Percentiles rank a stretch among this genome's conserved stretches.
phyloP scores from a whole-genome alignment of 805 yeast species.

The Sugiyamaella lignohabitans region DNA sequence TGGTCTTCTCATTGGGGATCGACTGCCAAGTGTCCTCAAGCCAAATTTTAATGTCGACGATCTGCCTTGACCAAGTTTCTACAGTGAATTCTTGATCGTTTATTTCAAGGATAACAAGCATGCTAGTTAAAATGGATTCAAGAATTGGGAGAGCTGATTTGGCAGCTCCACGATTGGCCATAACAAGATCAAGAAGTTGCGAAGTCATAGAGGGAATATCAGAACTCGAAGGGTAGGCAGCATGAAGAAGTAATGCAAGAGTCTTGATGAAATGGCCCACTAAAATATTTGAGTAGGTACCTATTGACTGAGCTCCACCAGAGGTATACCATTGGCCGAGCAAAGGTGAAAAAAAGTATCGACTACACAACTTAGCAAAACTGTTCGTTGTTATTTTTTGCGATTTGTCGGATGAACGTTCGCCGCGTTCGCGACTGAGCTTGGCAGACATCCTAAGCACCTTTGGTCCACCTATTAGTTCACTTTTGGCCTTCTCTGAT shows the following conservation, averaged over 20 bases:
- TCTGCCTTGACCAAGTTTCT: slow-evolving; percentile 23
- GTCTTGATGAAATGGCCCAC: slow-evolving; percentile 56
- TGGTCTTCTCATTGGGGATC: slow-evolving; percentile 25
- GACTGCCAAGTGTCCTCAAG: slow-evolving; percentile 28
- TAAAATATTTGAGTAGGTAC: slow-evolving; percentile 49
- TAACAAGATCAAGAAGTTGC: slow-evolving; percentile 39
- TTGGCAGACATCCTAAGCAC: slow-evolving; percentile 27
- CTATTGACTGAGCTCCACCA: slow-evolving; percentile 41
- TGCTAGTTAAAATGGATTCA: slow-evolving; percentile 30
- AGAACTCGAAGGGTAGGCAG: slow-evolving; percentile 50
- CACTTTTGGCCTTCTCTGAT: slow-evolving; percentile 21
- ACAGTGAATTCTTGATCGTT: slow-evolving; percentile 26
- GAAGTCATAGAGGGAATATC: slow-evolving; percentile 51
- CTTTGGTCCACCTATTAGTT: slow-evolving; percentile 23
- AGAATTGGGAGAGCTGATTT: slow-evolving; percentile 20
- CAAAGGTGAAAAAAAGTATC: slow-evolving; percentile 49
- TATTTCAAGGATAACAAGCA: slow-evolving; percentile 29
- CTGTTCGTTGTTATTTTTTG: slow-evolving; percentile 17
- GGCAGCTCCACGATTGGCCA: slow-evolving; percentile 5
- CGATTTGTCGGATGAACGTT: neutral
- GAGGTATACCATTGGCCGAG: slow-evolving; percentile 41
- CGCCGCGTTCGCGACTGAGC: slow-evolving; percentile 17
- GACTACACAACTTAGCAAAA: slow-evolving; percentile 41
- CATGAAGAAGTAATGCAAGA: slow-evolving; percentile 47
- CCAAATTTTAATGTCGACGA: slow-evolving; percentile 29